A percentile compares a stretch with the other conserved stretches of the same genome.
Conservation (phyloP, 192 early-diverging fungal species). For the Entomortierella parvispora region DNA sequence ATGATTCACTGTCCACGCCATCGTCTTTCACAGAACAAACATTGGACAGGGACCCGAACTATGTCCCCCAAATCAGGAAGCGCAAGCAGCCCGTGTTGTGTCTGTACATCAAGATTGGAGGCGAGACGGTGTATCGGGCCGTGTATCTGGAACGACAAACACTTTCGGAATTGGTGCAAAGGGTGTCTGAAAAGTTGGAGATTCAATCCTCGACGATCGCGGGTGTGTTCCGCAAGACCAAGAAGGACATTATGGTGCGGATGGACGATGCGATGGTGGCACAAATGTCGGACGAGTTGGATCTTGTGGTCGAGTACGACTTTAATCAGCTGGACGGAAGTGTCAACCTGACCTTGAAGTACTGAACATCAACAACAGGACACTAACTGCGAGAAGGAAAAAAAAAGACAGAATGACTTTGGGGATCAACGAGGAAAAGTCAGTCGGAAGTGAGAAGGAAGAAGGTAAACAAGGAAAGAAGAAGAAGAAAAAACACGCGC, state of each 20-base stretch:
- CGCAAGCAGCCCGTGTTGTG: constrained; percentile 58
- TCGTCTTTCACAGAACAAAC: constrained; percentile 52
- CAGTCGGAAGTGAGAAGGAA: too few relatives aligned
- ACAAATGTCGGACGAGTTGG: constrained; percentile 72
- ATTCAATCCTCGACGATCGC: constrained; percentile 50
- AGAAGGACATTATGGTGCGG: constrained; percentile 60
- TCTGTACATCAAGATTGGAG: constrained; percentile 65
- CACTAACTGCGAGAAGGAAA: not conserved
- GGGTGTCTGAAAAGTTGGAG: constrained; percentile 62
- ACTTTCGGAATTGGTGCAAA: constrained; percentile 60
- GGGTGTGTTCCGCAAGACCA: constrained; percentile 56
- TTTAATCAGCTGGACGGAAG: constrained; percentile 53
- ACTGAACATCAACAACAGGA: constrained; percentile 22
- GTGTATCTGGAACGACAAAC: constrained; percentile 71
- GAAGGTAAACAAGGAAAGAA: too few relatives aligned
- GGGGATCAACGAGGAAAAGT: not conserved
- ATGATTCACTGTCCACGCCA: too few relatives aligned
- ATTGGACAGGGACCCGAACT: constrained; percentile 71
- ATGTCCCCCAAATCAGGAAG: constrained; percentile 62
- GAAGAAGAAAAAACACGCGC: too few relatives aligned
- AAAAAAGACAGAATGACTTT: not conserved
- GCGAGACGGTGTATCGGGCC: constrained; percentile 65
- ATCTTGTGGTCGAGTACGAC: constrained; percentile 66
- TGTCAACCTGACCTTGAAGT: constrained; percentile 57
- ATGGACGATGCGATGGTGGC: constrained; percentile 68